Conservation (phyloP, 441 rosid species). For the Gossypium laxum region DNA sequence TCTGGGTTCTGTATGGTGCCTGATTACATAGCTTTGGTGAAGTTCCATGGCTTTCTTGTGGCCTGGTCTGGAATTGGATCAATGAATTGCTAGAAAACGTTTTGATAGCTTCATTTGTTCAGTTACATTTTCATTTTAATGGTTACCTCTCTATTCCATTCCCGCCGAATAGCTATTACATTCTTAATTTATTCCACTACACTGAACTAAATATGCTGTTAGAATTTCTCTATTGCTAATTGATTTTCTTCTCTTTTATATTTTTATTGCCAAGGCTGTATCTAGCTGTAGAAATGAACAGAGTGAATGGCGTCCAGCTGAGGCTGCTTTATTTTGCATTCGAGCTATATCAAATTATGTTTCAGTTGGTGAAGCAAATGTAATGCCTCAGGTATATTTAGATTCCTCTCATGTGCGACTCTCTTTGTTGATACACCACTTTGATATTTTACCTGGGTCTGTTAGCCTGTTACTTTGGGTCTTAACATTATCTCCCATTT, state of each 20-base stretch:
- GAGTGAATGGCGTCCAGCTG: conserved; percentile 85
- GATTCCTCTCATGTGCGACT: conserved; percentile 2
- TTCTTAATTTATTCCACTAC: background rate
- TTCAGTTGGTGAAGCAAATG: conserved; percentile 66
- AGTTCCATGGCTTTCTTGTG: background rate
- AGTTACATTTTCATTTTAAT: background rate
- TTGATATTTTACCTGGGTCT: background rate
- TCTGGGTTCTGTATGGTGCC: background rate
- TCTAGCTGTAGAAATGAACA: conserved; percentile 58
- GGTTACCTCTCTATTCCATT: background rate
- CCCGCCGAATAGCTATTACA: background rate
- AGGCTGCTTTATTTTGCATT: conserved; percentile 95
- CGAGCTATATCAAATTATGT: conserved; percentile 84
- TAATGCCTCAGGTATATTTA: conserved; percentile 74
- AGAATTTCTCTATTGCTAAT: background rate
- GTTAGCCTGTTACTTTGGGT: background rate
- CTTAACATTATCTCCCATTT: background rate
- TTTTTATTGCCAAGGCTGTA: conserved; percentile 42
- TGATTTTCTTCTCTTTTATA: background rate
- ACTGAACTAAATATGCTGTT: background rate
- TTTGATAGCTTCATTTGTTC: background rate
- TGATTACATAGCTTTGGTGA: background rate
- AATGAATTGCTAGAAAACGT: background rate
- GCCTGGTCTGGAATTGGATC: background rate
- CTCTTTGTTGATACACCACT: background rate